Percentiles rank a stretch among this genome's conserved stretches.
These are phyloP conservation scores for Boletus tomentosulus DNA, from an alignment of 768 basidiomycete species.

Conservation along the genomic window DNA sequence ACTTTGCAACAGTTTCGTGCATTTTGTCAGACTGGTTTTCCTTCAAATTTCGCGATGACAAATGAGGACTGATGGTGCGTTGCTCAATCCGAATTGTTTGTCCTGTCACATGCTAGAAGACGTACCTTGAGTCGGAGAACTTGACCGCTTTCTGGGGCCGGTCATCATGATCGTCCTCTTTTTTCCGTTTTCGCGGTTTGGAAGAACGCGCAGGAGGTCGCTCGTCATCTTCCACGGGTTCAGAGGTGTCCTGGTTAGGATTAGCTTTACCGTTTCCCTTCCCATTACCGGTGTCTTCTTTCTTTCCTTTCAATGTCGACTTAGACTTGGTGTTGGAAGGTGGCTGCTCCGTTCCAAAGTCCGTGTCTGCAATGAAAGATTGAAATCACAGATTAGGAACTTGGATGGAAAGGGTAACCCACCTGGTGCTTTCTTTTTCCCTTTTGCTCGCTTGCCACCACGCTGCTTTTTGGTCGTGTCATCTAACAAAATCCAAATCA, in stretches of 20 bases:
- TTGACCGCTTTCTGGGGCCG: conserved; percentile 21
- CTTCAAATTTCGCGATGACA: conserved; percentile 32
- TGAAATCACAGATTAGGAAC: neutral
- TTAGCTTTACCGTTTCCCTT: neutral
- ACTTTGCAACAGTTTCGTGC: neutral
- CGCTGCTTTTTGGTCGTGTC: conserved; percentile 4
- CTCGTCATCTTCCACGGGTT: neutral
- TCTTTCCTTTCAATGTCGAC: conserved; percentile 9
- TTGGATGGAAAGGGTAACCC: neutral
- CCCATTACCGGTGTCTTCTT: neutral
- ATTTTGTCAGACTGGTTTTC: conserved; percentile 25
- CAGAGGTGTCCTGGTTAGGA: neutral
- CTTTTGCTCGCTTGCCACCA: conserved; percentile 10
- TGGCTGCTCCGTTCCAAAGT: conserved; percentile 3
- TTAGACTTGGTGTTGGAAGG: neutral
- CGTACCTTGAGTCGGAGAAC: conserved; percentile 14
- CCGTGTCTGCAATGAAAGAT: neutral
- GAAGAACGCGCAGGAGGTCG: neutral
- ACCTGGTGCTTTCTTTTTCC: conserved; percentile 11
- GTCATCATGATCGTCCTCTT: conserved; percentile 19
- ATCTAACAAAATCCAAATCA: neutral
- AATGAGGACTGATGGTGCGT: conserved; percentile 2
- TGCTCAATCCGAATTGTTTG: neutral
- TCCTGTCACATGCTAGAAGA: neutral
- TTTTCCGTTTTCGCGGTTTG: conserved; percentile 19